phyloP scores from a whole-genome alignment of 805 yeast species.

The Komagataella kurtzmanii region DNA sequence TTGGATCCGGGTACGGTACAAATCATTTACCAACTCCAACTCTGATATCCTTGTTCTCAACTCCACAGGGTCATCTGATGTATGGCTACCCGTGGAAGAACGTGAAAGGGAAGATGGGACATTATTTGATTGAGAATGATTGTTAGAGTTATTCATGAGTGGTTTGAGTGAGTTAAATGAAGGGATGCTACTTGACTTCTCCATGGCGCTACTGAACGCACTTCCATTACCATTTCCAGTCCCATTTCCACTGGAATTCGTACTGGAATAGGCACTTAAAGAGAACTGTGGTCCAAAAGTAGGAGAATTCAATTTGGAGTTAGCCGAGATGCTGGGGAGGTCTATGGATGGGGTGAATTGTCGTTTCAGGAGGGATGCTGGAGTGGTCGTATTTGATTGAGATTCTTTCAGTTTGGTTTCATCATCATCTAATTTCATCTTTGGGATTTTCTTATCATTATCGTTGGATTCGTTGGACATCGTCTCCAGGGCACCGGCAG shows the following conservation, averaged over 20 bases:
- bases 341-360: slow-evolving; percentile 19
- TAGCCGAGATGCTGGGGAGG: slow-evolving; percentile 4
- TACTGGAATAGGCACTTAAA: slow-evolving; percentile 2
- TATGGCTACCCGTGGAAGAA: not conserved
- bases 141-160: slow-evolving; percentile 7
- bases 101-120: not conserved
- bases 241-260: not conserved
- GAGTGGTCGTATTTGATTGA: slow-evolving; percentile 5
- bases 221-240: not conserved
- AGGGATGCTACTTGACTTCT: slow-evolving; percentile 13
- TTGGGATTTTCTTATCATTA: slow-evolving; percentile 15
- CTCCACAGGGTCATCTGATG: slow-evolving; percentile 9
- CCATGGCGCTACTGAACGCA: slow-evolving; percentile 4
- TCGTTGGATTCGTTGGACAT: slow-evolving; percentile 17
- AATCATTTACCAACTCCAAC: slow-evolving; percentile 80
- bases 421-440: slow-evolving; percentile 16
- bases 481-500: slow-evolving; percentile 27
- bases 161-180: slow-evolving; percentile 9
- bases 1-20: slow-evolving; percentile 68
- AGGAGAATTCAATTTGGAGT: slow-evolving; percentile 9
- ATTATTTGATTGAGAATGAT: slow-evolving; percentile 1
- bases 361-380: slow-evolving; percentile 11
- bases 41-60: slow-evolving; percentile 74
- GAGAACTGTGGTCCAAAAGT: slow-evolving; percentile 19
- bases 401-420: slow-evolving; percentile 3